Percentiles rank a stretch among this genome's conserved stretches.
Evolutionary conservation across 2,329 filamentous ascomycete genomes (phyloP).

Genomic region (Verticillium nonalfalfae): DNA sequence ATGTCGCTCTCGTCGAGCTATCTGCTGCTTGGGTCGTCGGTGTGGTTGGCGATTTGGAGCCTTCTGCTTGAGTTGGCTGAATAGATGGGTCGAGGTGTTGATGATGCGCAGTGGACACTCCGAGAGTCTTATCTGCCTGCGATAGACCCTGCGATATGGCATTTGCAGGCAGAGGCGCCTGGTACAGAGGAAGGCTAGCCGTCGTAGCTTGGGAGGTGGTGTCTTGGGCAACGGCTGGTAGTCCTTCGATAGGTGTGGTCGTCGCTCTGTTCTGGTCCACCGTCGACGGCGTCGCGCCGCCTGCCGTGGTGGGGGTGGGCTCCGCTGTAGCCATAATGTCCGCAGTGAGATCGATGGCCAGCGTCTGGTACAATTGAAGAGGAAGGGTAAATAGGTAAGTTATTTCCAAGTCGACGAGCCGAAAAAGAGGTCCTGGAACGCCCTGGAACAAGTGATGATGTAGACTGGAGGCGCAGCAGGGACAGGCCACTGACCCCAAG

Average conservation of each 20-base stretch:
- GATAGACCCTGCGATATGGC: background rate
- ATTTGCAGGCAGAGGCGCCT: background rate
- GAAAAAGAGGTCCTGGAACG: background rate
- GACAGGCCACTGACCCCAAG: background rate
- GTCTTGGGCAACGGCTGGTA: background rate
- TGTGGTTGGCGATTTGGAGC: conserved; percentile 3
- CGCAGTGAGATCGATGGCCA: background rate
- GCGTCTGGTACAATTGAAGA: too few relatives aligned
- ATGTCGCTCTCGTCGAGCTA: conserved; percentile 7
- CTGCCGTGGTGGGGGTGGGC: background rate
- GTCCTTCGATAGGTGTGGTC: background rate
- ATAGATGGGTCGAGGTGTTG: background rate
- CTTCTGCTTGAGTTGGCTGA: background rate
- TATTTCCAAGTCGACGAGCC: background rate
- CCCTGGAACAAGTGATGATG: background rate
- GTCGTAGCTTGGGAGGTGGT: background rate
- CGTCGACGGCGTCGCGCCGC: background rate
- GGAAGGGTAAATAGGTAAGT: background rate
- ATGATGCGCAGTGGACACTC: background rate
- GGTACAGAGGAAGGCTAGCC: background rate
- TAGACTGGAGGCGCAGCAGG: background rate
- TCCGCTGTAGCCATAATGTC: background rate
- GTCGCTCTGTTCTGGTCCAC: background rate
- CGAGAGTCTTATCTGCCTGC: background rate
- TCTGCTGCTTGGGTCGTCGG: conserved; percentile 5